Percentiles rank a stretch among this genome's conserved stretches.
phyloP scores from a whole-genome alignment of 495 filamentous ascomycete species.

The Delitschia confertaspora region DNA sequence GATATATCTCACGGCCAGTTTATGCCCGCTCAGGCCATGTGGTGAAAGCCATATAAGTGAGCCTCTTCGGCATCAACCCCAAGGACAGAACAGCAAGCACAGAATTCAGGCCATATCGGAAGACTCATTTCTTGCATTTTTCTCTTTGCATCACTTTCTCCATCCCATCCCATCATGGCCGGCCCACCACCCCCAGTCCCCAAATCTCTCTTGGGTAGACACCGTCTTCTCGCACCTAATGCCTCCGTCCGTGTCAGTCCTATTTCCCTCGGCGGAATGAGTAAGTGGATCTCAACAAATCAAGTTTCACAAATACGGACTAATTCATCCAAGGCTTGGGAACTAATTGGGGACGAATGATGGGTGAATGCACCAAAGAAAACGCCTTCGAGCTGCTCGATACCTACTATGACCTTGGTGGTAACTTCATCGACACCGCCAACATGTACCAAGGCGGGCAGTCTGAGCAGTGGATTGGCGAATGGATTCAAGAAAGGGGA shows the following conservation, averaged over 20 bases:
- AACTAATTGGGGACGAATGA: slow-evolving; percentile 39
- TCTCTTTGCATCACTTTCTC: too few species aligned
- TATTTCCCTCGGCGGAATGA: slow-evolving; percentile 54
- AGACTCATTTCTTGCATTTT: too few species aligned
- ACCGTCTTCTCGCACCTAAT: slow-evolving; percentile 50
- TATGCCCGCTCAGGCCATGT: too few species aligned
- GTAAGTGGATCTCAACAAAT: too few species aligned
- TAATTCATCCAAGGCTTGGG: too few species aligned
- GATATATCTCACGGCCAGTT: too few species aligned
- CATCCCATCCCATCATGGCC: slow-evolving; percentile 4
- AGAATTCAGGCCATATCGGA: too few species aligned
- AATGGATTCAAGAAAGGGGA: slow-evolving; percentile 56
- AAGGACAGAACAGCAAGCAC: too few species aligned
- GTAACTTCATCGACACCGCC: slow-evolving; percentile 73
- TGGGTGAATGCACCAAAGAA: slow-evolving; percentile 56
- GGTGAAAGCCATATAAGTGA: too few species aligned
- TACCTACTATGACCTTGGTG: slow-evolving; percentile 55
- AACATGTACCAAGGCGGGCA: slow-evolving; percentile 63
- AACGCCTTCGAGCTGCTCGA: slow-evolving; percentile 57
- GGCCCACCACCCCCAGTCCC: slow-evolving; percentile 39
- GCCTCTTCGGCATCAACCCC: too few species aligned
- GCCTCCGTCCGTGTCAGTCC: slow-evolving; percentile 55
- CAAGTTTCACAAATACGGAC: too few species aligned
- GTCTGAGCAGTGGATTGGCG: slow-evolving; percentile 65
- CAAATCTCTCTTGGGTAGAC: slow-evolving; percentile 47